Base-by-base conservation (phyloP, 2,329 filamentous ascomycete species). In the Aspergillus pseudoglaucus region DNA sequence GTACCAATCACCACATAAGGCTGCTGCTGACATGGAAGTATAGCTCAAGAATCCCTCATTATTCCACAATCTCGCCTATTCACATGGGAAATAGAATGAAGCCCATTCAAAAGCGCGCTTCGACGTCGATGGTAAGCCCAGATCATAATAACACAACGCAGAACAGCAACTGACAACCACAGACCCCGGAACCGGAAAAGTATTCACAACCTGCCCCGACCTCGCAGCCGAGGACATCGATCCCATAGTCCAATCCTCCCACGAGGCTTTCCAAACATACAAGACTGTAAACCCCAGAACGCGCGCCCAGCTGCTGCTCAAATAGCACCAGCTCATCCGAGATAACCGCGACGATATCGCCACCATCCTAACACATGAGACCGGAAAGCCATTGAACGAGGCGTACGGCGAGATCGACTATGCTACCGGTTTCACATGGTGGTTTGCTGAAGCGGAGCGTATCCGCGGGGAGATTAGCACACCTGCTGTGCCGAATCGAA, bases 261-360 rank as follows among this genome's bases (percentile, higher is more conserved):
- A 84, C 50, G 67, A 68, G n/a, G 80, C 81, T 3, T 87, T 87
- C 57, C 67, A 80, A 51, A 66, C 67, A 17, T 87, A 79, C 67
- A 75, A 72, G 48, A 82, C 80, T 52, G 66, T 76, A 46, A 84
- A 78, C 54, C 82, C 84, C 0, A 74, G 80, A 14, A 72, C 74
- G 45, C 76, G 83, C 46, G 82, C 83, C 1, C 77, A 84, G 56
- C 77, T 79, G 64, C 69, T 87, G 6, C 65, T 83, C 47, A 81
- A 81, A 63, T 87, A 83, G 82, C 79, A 86, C 63, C 64, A 74
- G 3, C 71, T 87, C 47, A 84, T 85, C 54, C 75, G 77, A 6
- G 79, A 79, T 45, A 79, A 83, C 54, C 74, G 71, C 50, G 78
- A 83, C 43, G 83, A 86, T 55, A 66, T 86, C 32, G 81, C 82